phyloP scores from a whole-genome alignment of 768 basidiomycete genomes.

The Termitomyces sp. region DNA sequence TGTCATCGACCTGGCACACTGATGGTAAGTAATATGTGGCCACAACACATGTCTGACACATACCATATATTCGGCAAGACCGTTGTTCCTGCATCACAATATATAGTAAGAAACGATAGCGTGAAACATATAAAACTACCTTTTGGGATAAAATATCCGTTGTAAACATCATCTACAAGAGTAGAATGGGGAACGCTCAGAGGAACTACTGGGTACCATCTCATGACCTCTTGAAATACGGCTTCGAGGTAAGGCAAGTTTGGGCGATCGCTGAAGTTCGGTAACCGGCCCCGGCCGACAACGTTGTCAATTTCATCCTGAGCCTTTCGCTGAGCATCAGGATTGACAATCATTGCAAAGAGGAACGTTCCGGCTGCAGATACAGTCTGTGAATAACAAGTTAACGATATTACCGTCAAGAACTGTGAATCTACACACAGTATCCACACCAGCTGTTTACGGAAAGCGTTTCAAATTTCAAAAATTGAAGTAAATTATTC shows the following conservation, averaged over 20 bases:
- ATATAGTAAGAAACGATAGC: not conserved
- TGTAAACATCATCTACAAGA: too few relatives aligned
- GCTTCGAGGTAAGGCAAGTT: conserved; percentile 37
- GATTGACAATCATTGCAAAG: conserved; percentile 19
- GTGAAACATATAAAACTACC: not conserved
- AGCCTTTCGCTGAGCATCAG: conserved; percentile 14
- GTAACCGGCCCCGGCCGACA: too few relatives aligned
- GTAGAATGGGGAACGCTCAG: conserved; percentile 1
- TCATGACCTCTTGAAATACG: conserved; percentile 32
- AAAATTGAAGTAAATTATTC: not conserved
- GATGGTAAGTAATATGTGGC: too few relatives aligned
- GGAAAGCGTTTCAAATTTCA: not conserved
- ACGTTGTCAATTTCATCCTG: too few relatives aligned
- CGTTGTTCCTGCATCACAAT: not conserved
- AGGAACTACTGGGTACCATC: conserved; percentile 24
- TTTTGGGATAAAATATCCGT: too few relatives aligned
- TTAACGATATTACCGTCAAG: not conserved
- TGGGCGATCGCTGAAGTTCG: conserved; percentile 31
- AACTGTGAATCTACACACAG: not conserved
- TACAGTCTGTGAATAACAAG: not conserved
- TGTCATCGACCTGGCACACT: too few relatives aligned
- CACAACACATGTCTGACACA: too few relatives aligned
- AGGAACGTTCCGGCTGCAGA: conserved; percentile 13
- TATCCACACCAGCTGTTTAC: conserved; percentile 9
- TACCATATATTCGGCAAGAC: not conserved